These are phyloP conservation scores for Fusarium sp. DNA, from an alignment of 2,329 filamentous ascomycete species.

Conservation along the genomic window DNA sequence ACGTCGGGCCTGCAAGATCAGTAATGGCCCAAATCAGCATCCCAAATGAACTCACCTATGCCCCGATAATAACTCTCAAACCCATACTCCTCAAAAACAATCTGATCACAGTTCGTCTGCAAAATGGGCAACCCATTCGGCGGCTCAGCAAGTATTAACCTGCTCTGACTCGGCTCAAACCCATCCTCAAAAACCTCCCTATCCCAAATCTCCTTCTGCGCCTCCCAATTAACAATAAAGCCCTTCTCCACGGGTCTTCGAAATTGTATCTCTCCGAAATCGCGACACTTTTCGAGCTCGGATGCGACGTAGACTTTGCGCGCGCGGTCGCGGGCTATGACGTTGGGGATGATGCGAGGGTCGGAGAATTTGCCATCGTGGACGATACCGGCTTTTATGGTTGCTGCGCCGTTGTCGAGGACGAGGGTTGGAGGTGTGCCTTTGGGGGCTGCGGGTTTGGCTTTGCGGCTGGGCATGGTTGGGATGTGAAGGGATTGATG, in stretches of 20 bases:
- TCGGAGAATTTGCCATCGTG: constrained; percentile 57
- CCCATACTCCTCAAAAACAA: constrained; percentile 96
- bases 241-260: constrained; percentile 93
- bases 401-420: constrained; percentile 92
- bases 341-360: constrained; percentile 87
- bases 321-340: constrained; percentile 84
- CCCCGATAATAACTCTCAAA: constrained; percentile 87
- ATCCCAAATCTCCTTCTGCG: constrained; percentile 95
- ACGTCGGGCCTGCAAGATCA: constrained; percentile 67
- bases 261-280: constrained; percentile 90
- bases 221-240: constrained; percentile 96
- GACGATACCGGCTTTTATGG: constrained; percentile 88
- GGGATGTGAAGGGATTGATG: neutral
- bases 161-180: constrained; percentile 84
- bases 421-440: constrained; percentile 78
- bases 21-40: neutral
- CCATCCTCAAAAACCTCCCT: constrained; percentile 80
- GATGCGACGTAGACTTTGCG: constrained; percentile 82
- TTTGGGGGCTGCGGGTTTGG: constrained; percentile 61
- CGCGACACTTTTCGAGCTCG: constrained; percentile 80
- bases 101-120: constrained; percentile 92
- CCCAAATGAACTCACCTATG: constrained; percentile 62
- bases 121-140: constrained; percentile 83
- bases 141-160: constrained; percentile 85
- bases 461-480: constrained; percentile 53